Base-by-base conservation (phyloP, 176 grass and related monocot genomes). In the Cymbopogon citratus region DNA sequence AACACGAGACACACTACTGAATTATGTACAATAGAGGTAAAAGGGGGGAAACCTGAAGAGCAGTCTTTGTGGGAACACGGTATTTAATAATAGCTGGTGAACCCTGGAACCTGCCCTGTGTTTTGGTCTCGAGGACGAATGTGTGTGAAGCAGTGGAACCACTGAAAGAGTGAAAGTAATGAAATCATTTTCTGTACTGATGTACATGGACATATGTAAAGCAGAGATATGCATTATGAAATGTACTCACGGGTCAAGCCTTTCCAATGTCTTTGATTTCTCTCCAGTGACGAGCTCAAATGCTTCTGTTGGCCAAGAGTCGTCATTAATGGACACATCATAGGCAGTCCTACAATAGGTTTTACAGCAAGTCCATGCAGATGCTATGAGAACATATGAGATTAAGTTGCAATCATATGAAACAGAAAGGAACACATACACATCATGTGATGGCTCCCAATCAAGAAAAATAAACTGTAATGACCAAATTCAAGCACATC, bases 41-140 rank as follows among this genome's bases (percentile, higher is more conserved):
- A 67, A 23, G 39, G 24, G 18, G 39, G 21, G 10, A 62, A 27
- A 99, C 96, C 96, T 99, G 92, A 81, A 99, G 87, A 43, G 91
- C 87, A 78, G 96, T 83, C 85, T 99, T 99, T 71, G 91, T 99
- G 31, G 96, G 88, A 77, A 95, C 63, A 79, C 92, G 96, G 46
- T 95, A 99, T 56, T 59, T 95, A 56, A 99, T 91, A 36, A 95
- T 63, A 86, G 92, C 91, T 4, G 91, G 89, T 48, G 89, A 93
- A 21, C 91, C 92, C 76, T 95, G 89, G 83, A 95, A 95, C 34
- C 85, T 61, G 34, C 92, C 92, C 83, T 93, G 92, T 51, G 85
- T 71, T 80, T 91, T 89, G 43, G 92, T 91, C 87, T 99, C 93
- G 79, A 99, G 87, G 35, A 95, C 77, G 80, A 88, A 95, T 43